Base-by-base conservation (phyloP, 106 monocot genomes). In the Xerophyta viscosa region DNA sequence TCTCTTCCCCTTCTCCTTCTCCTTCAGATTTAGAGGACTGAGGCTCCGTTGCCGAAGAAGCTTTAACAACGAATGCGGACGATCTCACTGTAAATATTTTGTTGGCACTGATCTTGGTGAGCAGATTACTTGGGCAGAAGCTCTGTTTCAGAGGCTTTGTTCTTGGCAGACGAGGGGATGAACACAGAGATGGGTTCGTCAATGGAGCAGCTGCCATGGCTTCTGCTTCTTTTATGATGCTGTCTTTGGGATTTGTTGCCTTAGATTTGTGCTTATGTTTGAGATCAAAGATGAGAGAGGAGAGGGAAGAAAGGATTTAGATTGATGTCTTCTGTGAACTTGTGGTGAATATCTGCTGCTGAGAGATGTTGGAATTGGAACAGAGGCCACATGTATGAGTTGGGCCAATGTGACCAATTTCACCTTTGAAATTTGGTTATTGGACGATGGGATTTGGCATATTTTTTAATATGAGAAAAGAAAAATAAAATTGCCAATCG, bases 1-100 rank as follows among this genome's bases (percentile, higher is more conserved):
- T 36, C 33, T 67, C 81, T 41, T 33, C 70, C 14, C 51, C 77
- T 25, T 33, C 69, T 3, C 37, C 72, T 25, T 27, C 65, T 0
- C 57, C 74, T 29, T 77, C 70, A 10, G 75, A 63, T 24, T 71
- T 66, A 21, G 66, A 67, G 4, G 78, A 60, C 56, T 78, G 51
- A 8, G 82, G 65, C 37, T 71, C 62, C 3, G 76, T 78, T 1
- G 66, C 73, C 1, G 76, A 61, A 6, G 92, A 69, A 44, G 62
- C 68, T 56, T 49, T 66, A 25, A 12, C 48, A 6, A 62, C 37
- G 36, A 72, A 58, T 1, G 33, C 51, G 1, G 37, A 10, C 4
- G 17, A 18, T 42, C 60, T 66, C 20, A 20, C 13, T n/a, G 15
- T 51, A 3, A 21, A 8, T 14, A 46, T 46, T 18, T 46, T 13